phyloP scores from a whole-genome alignment of 2,329 filamentous ascomycete species.

The Fonsecaea erecta region DNA sequence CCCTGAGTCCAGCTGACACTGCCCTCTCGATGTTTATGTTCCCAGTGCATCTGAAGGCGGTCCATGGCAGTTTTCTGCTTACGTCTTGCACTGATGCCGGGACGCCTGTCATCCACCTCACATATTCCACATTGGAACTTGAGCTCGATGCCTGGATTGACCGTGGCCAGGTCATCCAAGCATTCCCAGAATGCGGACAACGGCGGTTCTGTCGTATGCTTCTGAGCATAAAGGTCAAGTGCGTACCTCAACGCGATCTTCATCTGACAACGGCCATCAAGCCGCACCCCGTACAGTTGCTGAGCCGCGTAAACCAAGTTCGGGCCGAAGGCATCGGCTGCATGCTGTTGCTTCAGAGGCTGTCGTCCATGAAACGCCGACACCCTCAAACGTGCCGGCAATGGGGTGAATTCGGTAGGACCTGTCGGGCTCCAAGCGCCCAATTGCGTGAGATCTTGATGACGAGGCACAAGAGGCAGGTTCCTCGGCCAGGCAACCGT shows the following conservation, averaged over 20 bases:
- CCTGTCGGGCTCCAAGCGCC: conserved; percentile 40
- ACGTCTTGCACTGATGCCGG: conserved; percentile 3
- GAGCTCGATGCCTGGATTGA: conserved; percentile 30
- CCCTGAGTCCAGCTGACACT: conserved; percentile 19
- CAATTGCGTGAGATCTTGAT: conserved; percentile 37
- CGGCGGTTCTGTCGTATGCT: conserved; percentile 3
- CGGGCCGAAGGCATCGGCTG: conserved; percentile 32
- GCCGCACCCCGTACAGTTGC: conserved; percentile 32
- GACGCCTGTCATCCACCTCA: conserved; percentile 17
- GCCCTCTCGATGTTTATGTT: conserved; percentile 24
- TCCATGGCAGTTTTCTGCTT: conserved; percentile 26
- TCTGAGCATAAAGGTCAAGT: conserved; percentile 21
- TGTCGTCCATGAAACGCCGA: conserved; percentile 37
- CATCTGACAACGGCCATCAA: conserved; percentile 35
- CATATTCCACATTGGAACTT: conserved; percentile 35
- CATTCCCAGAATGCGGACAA: conserved; percentile 15
- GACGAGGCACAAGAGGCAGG: conserved; percentile 41
- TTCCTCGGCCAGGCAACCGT: conserved; percentile 41
- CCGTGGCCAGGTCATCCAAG: conserved; percentile 21
- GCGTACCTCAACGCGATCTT: conserved; percentile 40
- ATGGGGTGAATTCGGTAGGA: conserved; percentile 26
- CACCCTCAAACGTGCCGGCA: conserved; percentile 8
- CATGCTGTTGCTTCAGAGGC: conserved; percentile 15
- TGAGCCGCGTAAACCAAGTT: conserved; percentile 38
- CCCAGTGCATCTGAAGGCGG: conserved; percentile 33